Percentiles rank a stretch among this genome's conserved stretches.
Conservation (phyloP, 306 rosid species). For the Betula pendula region DNA sequence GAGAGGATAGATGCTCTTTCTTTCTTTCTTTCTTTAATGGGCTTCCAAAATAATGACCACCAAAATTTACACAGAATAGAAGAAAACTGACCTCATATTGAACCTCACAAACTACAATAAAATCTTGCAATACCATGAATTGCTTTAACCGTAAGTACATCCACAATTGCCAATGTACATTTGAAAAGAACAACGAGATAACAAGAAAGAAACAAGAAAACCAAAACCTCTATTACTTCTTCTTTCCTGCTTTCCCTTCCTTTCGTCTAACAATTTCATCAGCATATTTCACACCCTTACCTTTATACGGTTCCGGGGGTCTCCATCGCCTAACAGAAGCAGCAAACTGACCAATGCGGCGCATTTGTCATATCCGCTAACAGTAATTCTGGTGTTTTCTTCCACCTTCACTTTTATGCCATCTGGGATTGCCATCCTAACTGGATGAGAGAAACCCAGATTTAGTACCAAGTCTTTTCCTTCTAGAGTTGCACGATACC, state of each 20-base stretch:
- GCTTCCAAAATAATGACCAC: no score
- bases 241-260: conserved; percentile 97
- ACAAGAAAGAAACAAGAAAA: not conserved
- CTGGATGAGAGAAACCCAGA: conserved; percentile 99
- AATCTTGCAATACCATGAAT: not conserved
- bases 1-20: no score
- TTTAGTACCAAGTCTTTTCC: conserved; percentile 75
- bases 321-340: conserved; percentile 90
- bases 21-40: no score
- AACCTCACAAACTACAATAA: not conserved
- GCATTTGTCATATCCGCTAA: conserved; percentile 83
- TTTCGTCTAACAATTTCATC: conserved; percentile 87
- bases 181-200: conserved; percentile 19
- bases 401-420: conserved; percentile 88
- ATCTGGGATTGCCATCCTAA: conserved; percentile 72
- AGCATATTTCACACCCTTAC: conserved; percentile 95
- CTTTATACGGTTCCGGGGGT: conserved; percentile 98
- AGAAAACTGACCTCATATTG: not conserved
- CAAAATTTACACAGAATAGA: no score
- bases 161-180: conserved; percentile 12
- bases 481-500: conserved; percentile 88
- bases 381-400: conserved; percentile 78
- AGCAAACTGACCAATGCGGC: conserved; percentile 91
- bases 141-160: conserved; percentile 16
- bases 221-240: conserved; percentile 47